Percentiles rank a stretch among this genome's conserved stretches.
Conservation (phyloP, 1,139 yeast genomes). For the Geotrichum citri-aurantii region DNA sequence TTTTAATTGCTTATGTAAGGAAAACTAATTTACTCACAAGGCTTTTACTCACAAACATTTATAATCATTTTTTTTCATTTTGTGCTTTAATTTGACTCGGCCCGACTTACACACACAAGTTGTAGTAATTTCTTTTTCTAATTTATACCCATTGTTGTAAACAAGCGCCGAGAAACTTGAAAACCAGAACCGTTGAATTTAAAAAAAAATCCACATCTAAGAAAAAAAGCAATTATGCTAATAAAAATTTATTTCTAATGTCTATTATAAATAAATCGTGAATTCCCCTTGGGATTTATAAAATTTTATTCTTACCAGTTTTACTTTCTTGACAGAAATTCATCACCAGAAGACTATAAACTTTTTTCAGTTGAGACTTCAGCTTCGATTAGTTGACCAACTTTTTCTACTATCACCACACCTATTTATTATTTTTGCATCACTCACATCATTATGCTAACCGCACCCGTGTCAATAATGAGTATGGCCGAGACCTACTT, state of each 20-base stretch:
- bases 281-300: background rate
- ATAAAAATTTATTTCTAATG: background rate
- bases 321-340: too few species aligned
- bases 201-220: too few species aligned
- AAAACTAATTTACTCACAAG: background rate
- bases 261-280: background rate
- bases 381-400: background rate
- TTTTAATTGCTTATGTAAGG: too few species aligned
- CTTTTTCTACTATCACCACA: background rate
- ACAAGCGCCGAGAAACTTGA: background rate
- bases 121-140: background rate
- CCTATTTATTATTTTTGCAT: slow-evolving; percentile 1
- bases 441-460: background rate
- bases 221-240: background rate
- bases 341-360: background rate
- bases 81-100: background rate
- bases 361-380: background rate
- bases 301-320: too few species aligned
- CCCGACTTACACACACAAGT: background rate
- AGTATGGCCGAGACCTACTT: slow-evolving; percentile 55
- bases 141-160: background rate
- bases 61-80: background rate
- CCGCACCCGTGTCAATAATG: slow-evolving; percentile 8
- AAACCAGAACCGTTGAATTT: background rate
- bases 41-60: background rate